Percentiles rank a stretch among this genome's conserved stretches.
phyloP scores from a whole-genome alignment of 495 filamentous ascomycete genomes.

The Trichocladium uniseriatum region DNA sequence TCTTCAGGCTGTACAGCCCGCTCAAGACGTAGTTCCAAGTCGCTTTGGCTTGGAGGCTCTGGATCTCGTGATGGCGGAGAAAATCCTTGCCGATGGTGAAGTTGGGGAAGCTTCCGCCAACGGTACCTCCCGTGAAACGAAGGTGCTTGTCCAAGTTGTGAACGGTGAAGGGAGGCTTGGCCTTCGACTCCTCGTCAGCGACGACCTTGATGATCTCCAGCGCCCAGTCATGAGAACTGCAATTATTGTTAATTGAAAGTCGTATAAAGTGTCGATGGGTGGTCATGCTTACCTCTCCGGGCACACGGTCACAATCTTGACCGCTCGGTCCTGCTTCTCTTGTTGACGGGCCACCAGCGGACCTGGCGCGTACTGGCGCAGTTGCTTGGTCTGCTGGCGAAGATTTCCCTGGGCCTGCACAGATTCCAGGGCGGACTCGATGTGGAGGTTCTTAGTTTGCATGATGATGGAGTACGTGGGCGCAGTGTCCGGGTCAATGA shows the following conservation, averaged over 20 bases:
- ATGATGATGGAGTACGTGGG: slow-evolving; percentile 7
- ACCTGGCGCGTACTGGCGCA: not conserved
- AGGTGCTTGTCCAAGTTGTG: not conserved
- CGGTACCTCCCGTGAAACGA: not conserved
- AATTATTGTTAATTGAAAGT: not conserved
- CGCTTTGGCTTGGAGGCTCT: slow-evolving; percentile 8
- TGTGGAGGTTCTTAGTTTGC: slow-evolving; percentile 15
- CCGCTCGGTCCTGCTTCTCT: slow-evolving; percentile 8
- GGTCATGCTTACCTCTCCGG: slow-evolving; percentile 31
- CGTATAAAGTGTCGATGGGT: not conserved
- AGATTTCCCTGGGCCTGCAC: not conserved
- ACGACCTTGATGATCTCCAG: slow-evolving; percentile 5
- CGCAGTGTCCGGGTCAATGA: not conserved
- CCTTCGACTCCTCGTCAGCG: not conserved
- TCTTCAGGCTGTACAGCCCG: slow-evolving; percentile 11
- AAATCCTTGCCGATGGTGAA: not conserved
- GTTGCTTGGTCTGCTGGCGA: not conserved
- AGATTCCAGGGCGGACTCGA: slow-evolving; percentile 5
- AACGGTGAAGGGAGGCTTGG: not conserved
- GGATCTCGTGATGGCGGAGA: not conserved
- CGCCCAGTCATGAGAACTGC: slow-evolving; percentile 18
- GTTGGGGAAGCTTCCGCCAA: slow-evolving; percentile 1
- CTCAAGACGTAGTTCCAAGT: slow-evolving; percentile 9
- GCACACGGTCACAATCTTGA: slow-evolving; percentile 29
- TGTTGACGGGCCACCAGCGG: slow-evolving; percentile 4